Evolutionary conservation across 768 basidiomycete species (phyloP).

Genomic region (Melanogaster broomeanus): DNA sequence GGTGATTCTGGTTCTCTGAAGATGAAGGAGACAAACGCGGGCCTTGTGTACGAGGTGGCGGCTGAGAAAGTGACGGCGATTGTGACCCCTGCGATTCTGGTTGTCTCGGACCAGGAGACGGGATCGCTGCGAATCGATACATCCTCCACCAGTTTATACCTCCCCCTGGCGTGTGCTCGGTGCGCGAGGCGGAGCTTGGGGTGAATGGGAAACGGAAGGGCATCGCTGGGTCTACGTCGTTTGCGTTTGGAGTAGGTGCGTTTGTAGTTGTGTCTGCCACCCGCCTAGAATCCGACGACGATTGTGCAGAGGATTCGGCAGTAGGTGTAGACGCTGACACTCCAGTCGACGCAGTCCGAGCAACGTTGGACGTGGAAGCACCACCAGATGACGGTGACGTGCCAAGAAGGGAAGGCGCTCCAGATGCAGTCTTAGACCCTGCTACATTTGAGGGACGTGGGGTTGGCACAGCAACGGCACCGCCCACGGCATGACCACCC

Average conservation of each 20-base stretch:
- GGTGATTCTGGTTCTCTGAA: slow-evolving; percentile 13
- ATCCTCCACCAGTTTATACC: slow-evolving; percentile 81
- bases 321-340: background rate
- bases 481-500: slow-evolving; percentile 21
- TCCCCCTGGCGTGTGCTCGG: slow-evolving; percentile 41
- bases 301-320: slow-evolving; percentile 2
- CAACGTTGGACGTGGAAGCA: slow-evolving; percentile 4
- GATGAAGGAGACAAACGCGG: slow-evolving; percentile 18
- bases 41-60: slow-evolving; percentile 17
- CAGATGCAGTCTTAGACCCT: slow-evolving; percentile 5
- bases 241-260: slow-evolving; percentile 7
- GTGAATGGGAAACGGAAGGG: slow-evolving; percentile 32
- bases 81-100: slow-evolving; percentile 17
- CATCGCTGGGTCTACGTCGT: slow-evolving; percentile 23
- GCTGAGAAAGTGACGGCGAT: slow-evolving; percentile 25
- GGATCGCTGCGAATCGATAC: slow-evolving; percentile 77
- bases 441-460: slow-evolving; percentile 26
- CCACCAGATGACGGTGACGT: slow-evolving; percentile 7
- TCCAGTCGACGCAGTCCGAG: slow-evolving; percentile 7
- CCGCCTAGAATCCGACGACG: slow-evolving; percentile 5
- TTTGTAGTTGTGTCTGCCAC: background rate
- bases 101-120: slow-evolving; percentile 34
- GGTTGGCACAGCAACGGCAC: slow-evolving; percentile 22
- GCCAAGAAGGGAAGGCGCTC: slow-evolving; percentile 15
- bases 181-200: slow-evolving; percentile 33